A percentile compares a stretch with the other conserved stretches of the same genome.
These are phyloP conservation scores for Pestalotiopsis sp. DNA, from an alignment of 2,329 filamentous ascomycete genomes.

Conservation along the genomic window DNA sequence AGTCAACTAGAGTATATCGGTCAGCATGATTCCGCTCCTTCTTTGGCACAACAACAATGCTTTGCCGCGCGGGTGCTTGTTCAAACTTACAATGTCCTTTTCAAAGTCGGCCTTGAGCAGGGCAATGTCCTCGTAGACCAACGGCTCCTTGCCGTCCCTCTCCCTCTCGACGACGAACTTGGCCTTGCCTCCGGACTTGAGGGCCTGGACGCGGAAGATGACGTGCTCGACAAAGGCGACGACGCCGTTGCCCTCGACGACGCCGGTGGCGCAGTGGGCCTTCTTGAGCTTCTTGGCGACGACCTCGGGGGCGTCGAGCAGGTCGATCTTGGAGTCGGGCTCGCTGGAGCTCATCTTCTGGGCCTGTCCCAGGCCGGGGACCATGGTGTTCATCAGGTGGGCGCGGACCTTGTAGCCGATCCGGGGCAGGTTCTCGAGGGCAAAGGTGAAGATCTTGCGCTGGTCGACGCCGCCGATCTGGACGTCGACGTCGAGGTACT, in stretches of 20 bases:
- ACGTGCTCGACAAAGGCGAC: conserved; percentile 87
- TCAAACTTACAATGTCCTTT: conserved; percentile 70
- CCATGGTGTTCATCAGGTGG: conserved; percentile 85
- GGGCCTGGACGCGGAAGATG: conserved; percentile 74
- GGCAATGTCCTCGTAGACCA: conserved; percentile 78
- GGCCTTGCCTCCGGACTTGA: conserved; percentile 55
- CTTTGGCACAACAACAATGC: conserved; percentile 14
- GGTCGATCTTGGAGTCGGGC: conserved; percentile 84
- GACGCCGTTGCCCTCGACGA: conserved; percentile 84
- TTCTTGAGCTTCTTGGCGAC: conserved; percentile 87
- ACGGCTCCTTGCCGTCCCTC: conserved; percentile 68
- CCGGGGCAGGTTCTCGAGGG: conserved; percentile 82
- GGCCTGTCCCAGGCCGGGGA: conserved; percentile 77
- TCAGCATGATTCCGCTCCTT: conserved; percentile 19
- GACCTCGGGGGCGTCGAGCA: conserved; percentile 77
- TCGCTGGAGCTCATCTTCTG: conserved; percentile 87
- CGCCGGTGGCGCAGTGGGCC: conserved; percentile 75
- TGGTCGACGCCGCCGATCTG: conserved; percentile 90
- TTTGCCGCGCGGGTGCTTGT: no score
- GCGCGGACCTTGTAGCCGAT: conserved; percentile 75
- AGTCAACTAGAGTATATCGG: conserved; percentile 58
- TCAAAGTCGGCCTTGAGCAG: conserved; percentile 80
- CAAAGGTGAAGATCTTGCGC: conserved; percentile 85
- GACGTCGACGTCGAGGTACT: conserved; percentile 84
- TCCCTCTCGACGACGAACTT: conserved; percentile 71